A percentile compares a stretch with the other conserved stretches of the same genome.
These are phyloP conservation scores for Plasmodium relictum DNA, from an alignment of 169 alveolate genomes.

Conservation along the genomic window DNA sequence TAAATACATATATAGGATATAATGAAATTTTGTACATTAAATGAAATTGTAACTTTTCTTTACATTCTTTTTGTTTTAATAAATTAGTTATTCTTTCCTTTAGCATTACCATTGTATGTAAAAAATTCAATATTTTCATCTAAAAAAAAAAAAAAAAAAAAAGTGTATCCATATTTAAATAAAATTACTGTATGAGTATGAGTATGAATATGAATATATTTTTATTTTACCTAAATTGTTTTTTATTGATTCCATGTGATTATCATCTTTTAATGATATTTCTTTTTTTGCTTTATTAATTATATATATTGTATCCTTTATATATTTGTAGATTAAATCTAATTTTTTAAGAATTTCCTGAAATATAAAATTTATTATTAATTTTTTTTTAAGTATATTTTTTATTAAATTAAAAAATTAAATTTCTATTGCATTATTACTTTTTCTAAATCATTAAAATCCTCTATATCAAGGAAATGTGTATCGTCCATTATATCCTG, in stretches of 20 bases:
- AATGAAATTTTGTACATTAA: not conserved
- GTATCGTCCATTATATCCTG: slow-evolving; percentile 71
- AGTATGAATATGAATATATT: not conserved
- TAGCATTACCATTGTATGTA: slow-evolving; percentile 57
- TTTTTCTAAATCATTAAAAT: slow-evolving; percentile 57
- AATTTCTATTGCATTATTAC: not conserved
- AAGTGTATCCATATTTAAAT: not conserved
- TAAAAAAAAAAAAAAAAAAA: slow-evolving; percentile 19
- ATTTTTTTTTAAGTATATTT: not conserved
- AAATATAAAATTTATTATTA: slow-evolving; percentile 8
- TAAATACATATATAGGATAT: too few species aligned
- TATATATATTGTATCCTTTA: slow-evolving; percentile 64
- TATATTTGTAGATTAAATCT: slow-evolving; percentile 59
- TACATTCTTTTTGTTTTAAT: not conserved
- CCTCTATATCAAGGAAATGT: slow-evolving; percentile 39
- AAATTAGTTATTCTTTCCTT: slow-evolving; percentile 43
- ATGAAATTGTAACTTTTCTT: not conserved
- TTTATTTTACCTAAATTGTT: slow-evolving; percentile 37
- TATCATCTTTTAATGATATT: slow-evolving; percentile 66
- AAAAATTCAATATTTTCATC: slow-evolving; percentile 65
- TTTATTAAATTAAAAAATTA: too few species aligned
- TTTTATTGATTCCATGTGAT: slow-evolving; percentile 41
- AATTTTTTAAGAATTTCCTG: slow-evolving; percentile 63
- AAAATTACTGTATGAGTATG: not conserved
- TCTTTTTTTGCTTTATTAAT: slow-evolving; percentile 71